Evolutionary conservation across 1,284 basidiomycete species (phyloP), one percentile per base, ranked within the genome.

Genomic region (Dichomitus squalens): DNA sequence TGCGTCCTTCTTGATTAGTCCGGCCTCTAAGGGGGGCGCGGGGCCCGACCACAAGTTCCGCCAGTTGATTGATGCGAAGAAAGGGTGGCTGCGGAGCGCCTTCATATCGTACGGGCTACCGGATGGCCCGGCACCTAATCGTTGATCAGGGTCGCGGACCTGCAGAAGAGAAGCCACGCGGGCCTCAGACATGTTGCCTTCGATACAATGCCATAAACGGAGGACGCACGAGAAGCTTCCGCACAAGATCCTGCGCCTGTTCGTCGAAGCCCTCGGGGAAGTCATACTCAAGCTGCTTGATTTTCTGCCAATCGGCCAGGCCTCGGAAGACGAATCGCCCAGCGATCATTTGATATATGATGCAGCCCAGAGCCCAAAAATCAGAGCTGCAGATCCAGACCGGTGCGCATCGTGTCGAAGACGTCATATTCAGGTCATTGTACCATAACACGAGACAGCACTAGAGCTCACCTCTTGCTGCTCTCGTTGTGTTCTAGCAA

Each of bases 321-420:
- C 89, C 90, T 59, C 90, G 86, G 75, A 99, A 99, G 3, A 96
- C 93, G 57, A 95, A 95, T 55, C 84, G 85, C 38, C 95, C 95
- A 58, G 95, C 91, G 35, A 98, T 90, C 88, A 98, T 96, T 73
- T 98, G 96, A 76, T 92, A 98, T 34, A 99, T 76, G 53, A 98
- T 93, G 74, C 96, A 98, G 1, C 96, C 97, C 16, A 98, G 79
- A 16, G 96, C 93, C 97, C 97, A 99, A n/a, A 97, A 83, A 74
- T 99, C 96, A 47, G 93, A 93, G 57, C 95, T 94, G 70, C 25
- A 20, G 9, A 16, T 21, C 16, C 43, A 18, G 16, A 46, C 11
- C 27, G 18, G 27, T 27, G 29, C 43, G 9, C 9, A 31, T 46
- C 11, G 44, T 39, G 16, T 38, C 52, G 53, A 50, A 43, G 21